Evolutionary conservation across 306 rosid genomes (phyloP), one percentile per base, ranked within the genome.

Genomic region (Quillaja saponaria): DNA sequence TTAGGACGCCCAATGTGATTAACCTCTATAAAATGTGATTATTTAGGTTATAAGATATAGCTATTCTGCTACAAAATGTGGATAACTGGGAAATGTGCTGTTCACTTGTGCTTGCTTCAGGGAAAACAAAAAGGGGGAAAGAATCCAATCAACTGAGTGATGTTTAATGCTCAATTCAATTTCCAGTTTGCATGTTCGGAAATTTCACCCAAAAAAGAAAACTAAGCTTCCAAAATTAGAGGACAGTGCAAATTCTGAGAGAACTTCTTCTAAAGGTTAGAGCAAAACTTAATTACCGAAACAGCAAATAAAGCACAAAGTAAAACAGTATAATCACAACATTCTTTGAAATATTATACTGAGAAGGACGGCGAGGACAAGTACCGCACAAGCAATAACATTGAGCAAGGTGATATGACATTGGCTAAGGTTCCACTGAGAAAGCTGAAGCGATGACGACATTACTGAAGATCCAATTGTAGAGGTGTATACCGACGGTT

Each of bases 361-460:
- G 13, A 20, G 13, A 45, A 19, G 49, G 33, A 44, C 6, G 15
- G 49, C 13, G 53, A 35, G 12, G 47, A 13, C 6, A 14, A 18
- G 17, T 83, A 92, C 97, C 72, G 74, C 71, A 77, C 95, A 80
- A 72, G 99, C 91, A 54, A 78, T 39, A 75, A 64, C 49, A 47
- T 82, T 84, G 68, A 92, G 99, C 58, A 83, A 10, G 46, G 78
- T 58, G 82, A 89, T 47, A 62, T 85, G 96, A 69, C 95, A 87
- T 6, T 68, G 80, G 63, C 83, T 76, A 64, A 86, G 73, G 70
- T 76, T 78, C 84, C 81, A 82, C 6, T 39, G 84, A 49, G 82
- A 55, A 63, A 75, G 78, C 0, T 33, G 80, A 37, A 71, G 70
- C 25, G 76, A 48, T 13, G 85, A 33, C 39, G 83, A 41, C 21